Conservation (phyloP, 116 monocot genomes). For the Dioscorea cayenensis region DNA sequence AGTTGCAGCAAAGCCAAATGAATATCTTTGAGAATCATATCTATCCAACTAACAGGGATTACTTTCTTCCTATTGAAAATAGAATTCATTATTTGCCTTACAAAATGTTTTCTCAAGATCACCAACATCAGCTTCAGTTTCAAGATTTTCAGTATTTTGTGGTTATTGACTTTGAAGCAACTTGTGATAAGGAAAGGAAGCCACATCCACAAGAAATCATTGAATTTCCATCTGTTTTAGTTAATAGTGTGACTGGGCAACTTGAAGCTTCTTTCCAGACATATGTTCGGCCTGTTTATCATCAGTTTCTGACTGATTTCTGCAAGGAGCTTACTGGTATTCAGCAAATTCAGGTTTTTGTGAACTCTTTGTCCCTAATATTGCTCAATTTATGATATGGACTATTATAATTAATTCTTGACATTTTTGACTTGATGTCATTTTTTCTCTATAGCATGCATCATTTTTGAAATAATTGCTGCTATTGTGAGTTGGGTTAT, state of each 20-base stretch:
- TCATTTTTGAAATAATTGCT: no score
- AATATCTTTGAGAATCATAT: slow-evolving; percentile 35
- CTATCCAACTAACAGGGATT: slow-evolving; percentile 40
- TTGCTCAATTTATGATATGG: not conserved
- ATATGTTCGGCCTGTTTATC: slow-evolving; percentile 76
- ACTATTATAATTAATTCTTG: not conserved
- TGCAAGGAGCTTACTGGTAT: slow-evolving; percentile 99
- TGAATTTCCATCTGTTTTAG: slow-evolving; percentile 94
- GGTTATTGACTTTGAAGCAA: slow-evolving; percentile 98
- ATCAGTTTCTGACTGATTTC: slow-evolving; percentile 87
- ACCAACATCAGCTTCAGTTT: slow-evolving; percentile 42
- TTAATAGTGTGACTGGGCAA: slow-evolving; percentile 84
- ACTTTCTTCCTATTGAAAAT: slow-evolving; percentile 40
- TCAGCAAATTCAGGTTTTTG: slow-evolving; percentile 82
- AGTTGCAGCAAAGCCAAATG: slow-evolving; percentile 31
- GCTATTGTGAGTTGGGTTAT: no score
- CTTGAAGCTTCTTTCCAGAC: slow-evolving; percentile 90
- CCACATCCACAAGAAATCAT: slow-evolving; percentile 92
- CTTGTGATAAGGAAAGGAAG: slow-evolving; percentile 82
- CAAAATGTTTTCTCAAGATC: slow-evolving; percentile 54
- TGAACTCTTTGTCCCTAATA: slow-evolving; percentile 2
- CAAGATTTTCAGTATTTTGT: slow-evolving; percentile 99
- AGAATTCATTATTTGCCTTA: slow-evolving; percentile 59
- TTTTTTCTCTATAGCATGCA: not conserved
- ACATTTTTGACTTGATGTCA: not conserved